phyloP scores from a whole-genome alignment of 2,329 filamentous ascomycete species.

The Claviceps africana region DNA sequence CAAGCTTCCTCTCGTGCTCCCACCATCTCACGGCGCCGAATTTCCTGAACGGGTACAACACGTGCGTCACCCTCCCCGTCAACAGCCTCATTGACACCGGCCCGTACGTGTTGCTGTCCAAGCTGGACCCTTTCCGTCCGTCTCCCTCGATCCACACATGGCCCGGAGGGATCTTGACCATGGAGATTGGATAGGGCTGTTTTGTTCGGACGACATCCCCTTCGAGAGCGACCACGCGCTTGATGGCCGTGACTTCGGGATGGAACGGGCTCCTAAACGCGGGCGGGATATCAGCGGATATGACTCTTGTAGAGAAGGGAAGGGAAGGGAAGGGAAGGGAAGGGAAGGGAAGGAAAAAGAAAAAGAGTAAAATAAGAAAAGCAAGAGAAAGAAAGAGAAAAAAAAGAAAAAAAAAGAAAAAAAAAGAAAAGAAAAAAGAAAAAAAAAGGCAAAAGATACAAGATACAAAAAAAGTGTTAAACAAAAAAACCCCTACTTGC shows the following conservation, averaged over 20 bases:
- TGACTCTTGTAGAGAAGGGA: not conserved
- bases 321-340: too few species aligned
- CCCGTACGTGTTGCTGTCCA: slow-evolving; percentile 85
- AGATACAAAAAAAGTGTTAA: too few species aligned
- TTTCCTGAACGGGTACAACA: slow-evolving; percentile 55
- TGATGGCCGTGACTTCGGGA: slow-evolving; percentile 58
- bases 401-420: too few species aligned
- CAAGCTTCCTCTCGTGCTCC: slow-evolving; percentile 28
- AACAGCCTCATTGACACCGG: slow-evolving; percentile 66
- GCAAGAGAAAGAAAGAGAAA: too few species aligned
- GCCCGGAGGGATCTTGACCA: slow-evolving; percentile 57
- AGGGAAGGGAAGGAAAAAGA: too few species aligned
- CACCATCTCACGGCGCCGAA: slow-evolving; percentile 44
- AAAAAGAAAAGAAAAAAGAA: not conserved
- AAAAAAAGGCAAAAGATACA: not conserved
- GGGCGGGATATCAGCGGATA: not conserved
- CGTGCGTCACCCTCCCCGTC: slow-evolving; percentile 56
- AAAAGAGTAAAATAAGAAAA: too few species aligned
- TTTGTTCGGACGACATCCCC: slow-evolving; percentile 63
- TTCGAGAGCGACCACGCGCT: slow-evolving; percentile 68
- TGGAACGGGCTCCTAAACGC: slow-evolving; percentile 51
- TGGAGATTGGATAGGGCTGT: slow-evolving; percentile 40
- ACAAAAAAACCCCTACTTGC: slow-evolving; percentile 22
- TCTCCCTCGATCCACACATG: slow-evolving; percentile 97
- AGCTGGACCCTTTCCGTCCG: slow-evolving; percentile 51